Evolutionary conservation across 2,329 filamentous ascomycete species (phyloP), one percentile per base, ranked within the genome.

Genomic region (Acephala macrosclerotiorum): DNA sequence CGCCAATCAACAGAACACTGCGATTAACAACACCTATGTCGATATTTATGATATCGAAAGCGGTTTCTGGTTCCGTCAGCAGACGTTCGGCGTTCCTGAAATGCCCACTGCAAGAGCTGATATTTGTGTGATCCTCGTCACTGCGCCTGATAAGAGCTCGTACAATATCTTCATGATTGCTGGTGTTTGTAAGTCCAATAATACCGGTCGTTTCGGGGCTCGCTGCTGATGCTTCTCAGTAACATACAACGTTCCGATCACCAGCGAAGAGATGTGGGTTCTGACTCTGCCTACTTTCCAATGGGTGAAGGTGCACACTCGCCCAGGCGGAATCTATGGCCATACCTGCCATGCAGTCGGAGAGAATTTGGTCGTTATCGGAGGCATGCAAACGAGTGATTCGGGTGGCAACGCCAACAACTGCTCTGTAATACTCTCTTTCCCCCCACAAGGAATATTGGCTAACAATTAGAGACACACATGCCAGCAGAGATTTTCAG

Each of bases 401-500:
- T 11, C 36, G n/a, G 58, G 63, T n/a, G 51, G 56, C 8, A 65
- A 65, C 29, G 53, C 45, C 12, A 47, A 42, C 3, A 65, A 65
- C 33, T 65, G 63, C 49, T 61, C 63, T 20, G 47, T 56, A 29
- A 35, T 26, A 14, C 7, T 35, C 14, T 25, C 18, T 3, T 22
- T 25, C 3, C 33, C n/a, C 3, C 36, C 22, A 26, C 14, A n/a
- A 35, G 18, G 20, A 22, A 9, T n/a, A 18, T 51, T 4, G 18
- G 18, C 40, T 45, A 33, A 60, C 6, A n/a, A 2, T 4, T 0
- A 16, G 20, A 51, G 42, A 26, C 47, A 1, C 60, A 63, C 60
- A 74, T 74, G 73, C 72, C 70, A 5, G 72, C 67, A 6, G 70
- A 70, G 58, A 69, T 74, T 20, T 73, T 69, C 47, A 70, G 67